These are phyloP conservation scores for Juncus effusus DNA, from an alignment of 176 grass and related monocot genomes.

Conservation along the genomic window DNA sequence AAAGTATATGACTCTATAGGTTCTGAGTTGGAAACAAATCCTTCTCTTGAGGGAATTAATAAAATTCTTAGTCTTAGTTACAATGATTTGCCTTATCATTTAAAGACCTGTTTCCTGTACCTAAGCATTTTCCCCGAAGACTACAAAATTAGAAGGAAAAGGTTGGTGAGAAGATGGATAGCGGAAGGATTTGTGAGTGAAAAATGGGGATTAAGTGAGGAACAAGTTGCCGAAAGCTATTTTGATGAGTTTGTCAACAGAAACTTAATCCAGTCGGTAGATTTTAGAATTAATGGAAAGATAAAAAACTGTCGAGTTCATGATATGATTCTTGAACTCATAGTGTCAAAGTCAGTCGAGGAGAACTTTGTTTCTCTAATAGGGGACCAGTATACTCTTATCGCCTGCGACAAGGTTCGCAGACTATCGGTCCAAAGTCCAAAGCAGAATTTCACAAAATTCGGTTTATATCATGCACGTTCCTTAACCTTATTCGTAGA, in stretches of 20 bases:
- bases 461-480: conserved; percentile 2
- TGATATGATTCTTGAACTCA: conserved; percentile 31
- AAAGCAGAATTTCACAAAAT: neutral
- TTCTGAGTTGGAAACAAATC: conserved; percentile 10
- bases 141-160: conserved; percentile 9
- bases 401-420: neutral
- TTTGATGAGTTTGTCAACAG: conserved; percentile 32
- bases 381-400: neutral
- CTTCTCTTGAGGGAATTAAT: neutral
- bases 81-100: conserved; percentile 14
- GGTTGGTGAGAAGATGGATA: conserved; percentile 21
- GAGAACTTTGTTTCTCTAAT: conserved; percentile 26
- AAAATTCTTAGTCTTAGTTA: conserved; percentile 26
- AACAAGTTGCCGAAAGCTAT: neutral
- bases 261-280: conserved; percentile 16
- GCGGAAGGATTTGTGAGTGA: conserved; percentile 21
- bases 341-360: conserved; percentile 17
- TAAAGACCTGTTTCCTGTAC: conserved; percentile 29
- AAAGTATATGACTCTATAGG: conserved; percentile 5
- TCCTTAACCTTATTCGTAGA: conserved; percentile 25
- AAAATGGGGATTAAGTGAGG: neutral
- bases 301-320: conserved; percentile 23
- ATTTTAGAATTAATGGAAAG: neutral
- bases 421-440: neutral
- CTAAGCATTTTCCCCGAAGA: conserved; percentile 26